Evolutionary conservation across 2,329 filamentous ascomycete genomes (phyloP), one percentile per base, ranked within the genome.

Genomic region (Coleophoma cylindrospora): DNA sequence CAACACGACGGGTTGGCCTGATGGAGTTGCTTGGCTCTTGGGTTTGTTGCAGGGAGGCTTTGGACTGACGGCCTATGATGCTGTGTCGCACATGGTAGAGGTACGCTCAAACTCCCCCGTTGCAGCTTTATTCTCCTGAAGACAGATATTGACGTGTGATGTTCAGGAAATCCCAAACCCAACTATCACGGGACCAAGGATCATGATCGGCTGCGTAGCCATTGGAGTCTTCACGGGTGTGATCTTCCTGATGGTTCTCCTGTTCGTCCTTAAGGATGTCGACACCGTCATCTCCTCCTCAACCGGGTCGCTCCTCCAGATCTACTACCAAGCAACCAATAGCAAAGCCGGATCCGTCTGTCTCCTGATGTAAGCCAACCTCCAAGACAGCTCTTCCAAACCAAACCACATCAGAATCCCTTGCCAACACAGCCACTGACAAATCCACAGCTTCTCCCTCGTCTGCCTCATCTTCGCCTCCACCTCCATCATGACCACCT

Each of bases 401-500:
- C 27, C 27, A 27, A 3, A 27, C 27, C 27, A 27, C 9, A 27
- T 27, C 9, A 19, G 27, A 7, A 27, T 10, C 27, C 27, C 9
- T 27, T 27, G 27, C 27, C 6, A 27, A 27, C 7, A 27, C 27
- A 27, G 27, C 27, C 6, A 27, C 27, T 27, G 7, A 27, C 27
- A 27, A 27, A 27, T 6, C 27, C 7, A 27, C 27, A 27, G 27
- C 70, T 85, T 86, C 48, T 82, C 83, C 0, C 66, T 86, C 1
- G 59, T 84, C 2, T 86, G 83, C 58, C 72, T 85, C 45, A 67
- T 84, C 2, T 86, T 87, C 60, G 81, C 83, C 2, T 77, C 77
- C 3, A 82, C 75, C 3, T 75, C 74, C 3, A 79, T 86, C 58
- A 81, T 86, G 80, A 84, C 83, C 1, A 86, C 83, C 0, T 80